Base-by-base conservation (phyloP, 2,329 filamentous ascomycete genomes). In the Mariannaea sp. region DNA sequence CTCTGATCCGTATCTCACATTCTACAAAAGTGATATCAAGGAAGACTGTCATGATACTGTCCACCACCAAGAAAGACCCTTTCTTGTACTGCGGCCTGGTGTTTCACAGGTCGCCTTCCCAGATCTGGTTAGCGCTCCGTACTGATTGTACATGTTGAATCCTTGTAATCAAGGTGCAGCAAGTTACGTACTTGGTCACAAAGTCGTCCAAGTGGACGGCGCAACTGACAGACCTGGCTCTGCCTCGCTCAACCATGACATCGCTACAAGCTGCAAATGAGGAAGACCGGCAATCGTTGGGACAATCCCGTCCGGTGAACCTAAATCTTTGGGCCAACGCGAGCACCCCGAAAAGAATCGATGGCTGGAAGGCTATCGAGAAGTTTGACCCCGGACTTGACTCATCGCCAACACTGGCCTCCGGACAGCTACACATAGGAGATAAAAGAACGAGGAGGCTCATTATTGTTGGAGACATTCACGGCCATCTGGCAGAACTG, bases 381-480 rank as follows among this genome's bases (percentile, higher is more conserved):
- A 39, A 49, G 5, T 49, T 49, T 14, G n/a, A 35, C 16, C 39
- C 39, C 1, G 29, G 22, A 6, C n/a, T 10, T 24, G 16, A 3
- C 22, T 29, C 30, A 27, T 12, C 20, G 16, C 6, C n/a, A 33
- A 19, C 26, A 7, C 29, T 38, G n/a, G 17, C 26, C 9, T 24
- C 38, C 1, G 46, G 38, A 19, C 29, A 39, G 14, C 33, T 32
- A n/a, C 39, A 13, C 8, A 49, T 49, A 27, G 47, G 47, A 14
- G 32, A 42, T 12, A 2, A 35, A 19, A 42, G 32, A 30, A 49
- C 47, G 8, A 40, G 45, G 43, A 58, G 57, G 27, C 26, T 65
- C 1, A 33, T 97, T n/a, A 79, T 96, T 50, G 78, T 97, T 22
- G 92, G 92, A 40, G 92, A 97, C 73, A 89, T 96, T 1, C 92